Conservation (phyloP, 306 rosid genomes). For the Dicorynia guianensis region DNA sequence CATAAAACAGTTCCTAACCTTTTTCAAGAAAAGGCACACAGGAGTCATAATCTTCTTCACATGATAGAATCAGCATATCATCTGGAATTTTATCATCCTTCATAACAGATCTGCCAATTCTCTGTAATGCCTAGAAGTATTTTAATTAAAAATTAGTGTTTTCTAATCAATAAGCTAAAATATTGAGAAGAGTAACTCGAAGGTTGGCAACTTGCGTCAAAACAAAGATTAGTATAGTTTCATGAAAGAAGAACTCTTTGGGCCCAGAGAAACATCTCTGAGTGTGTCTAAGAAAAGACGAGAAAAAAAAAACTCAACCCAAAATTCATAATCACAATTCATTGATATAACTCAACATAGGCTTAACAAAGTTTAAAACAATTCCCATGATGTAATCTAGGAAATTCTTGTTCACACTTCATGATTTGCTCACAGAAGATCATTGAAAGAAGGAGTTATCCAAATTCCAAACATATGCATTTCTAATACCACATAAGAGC, state of each 20-base stretch:
- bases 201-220: slow-evolving; percentile 33
- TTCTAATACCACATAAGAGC: slow-evolving; percentile 9
- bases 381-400: neutral
- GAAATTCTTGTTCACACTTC: slow-evolving; percentile 14
- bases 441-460: slow-evolving; percentile 26
- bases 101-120: slow-evolving; percentile 64
- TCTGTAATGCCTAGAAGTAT: slow-evolving; percentile 70
- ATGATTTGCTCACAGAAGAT: slow-evolving; percentile 25
- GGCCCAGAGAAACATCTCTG: neutral
- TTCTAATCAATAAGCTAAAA: slow-evolving; percentile 7
- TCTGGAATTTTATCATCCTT: slow-evolving; percentile 65
- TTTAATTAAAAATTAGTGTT: neutral
- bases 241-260: neutral
- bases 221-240: slow-evolving; percentile 13
- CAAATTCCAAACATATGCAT: slow-evolving; percentile 23
- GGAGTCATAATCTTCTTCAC: slow-evolving; percentile 82
- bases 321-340: slow-evolving; percentile 27
- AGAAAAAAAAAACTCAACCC: neutral
- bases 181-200: slow-evolving; percentile 31
- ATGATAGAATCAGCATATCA: slow-evolving; percentile 81
- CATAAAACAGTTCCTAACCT: slow-evolving; percentile 56
- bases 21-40: slow-evolving; percentile 86
- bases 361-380: slow-evolving; percentile 17
- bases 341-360: slow-evolving; percentile 8
- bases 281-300: neutral